Percentiles rank a stretch among this genome's conserved stretches.
Conservation (phyloP, 768 basidiomycete genomes). For the Grammothele lineata region DNA sequence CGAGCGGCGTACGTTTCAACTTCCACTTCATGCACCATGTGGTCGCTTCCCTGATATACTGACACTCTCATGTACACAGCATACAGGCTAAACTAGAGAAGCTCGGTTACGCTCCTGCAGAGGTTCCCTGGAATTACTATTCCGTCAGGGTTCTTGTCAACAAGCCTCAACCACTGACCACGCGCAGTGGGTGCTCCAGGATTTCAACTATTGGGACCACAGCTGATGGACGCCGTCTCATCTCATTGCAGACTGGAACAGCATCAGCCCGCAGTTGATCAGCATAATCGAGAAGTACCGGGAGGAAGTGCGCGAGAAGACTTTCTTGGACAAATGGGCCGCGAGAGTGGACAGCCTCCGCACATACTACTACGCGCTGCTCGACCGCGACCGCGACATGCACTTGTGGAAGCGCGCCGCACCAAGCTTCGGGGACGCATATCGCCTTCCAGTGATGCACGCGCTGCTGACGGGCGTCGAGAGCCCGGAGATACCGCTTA, state of each 20-base stretch:
- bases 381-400: not conserved
- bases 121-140: too few relatives aligned
- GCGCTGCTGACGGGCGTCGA: not conserved
- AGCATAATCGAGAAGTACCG: not conserved
- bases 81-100: too few relatives aligned
- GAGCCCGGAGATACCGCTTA: not conserved
- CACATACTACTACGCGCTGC: not conserved
- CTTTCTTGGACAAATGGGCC: not conserved
- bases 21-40: too few relatives aligned
- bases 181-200: too few relatives aligned
- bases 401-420: not conserved
- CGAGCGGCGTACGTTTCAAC: too few relatives aligned
- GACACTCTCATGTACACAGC: too few relatives aligned
- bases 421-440: conserved; percentile 1
- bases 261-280: not conserved
- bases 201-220: too few relatives aligned
- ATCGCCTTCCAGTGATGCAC: not conserved
- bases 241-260: conserved; percentile 2
- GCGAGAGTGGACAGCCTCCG: not conserved
- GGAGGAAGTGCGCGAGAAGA: not conserved
- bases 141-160: too few relatives aligned
- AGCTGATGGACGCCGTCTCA: too few relatives aligned
- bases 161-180: too few relatives aligned
- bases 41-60: too few relatives aligned
- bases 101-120: too few relatives aligned